Evolutionary conservation across 345 rosid genomes (phyloP), one percentile per base, ranked within the genome.

Genomic region (Barbarea vulgaris): DNA sequence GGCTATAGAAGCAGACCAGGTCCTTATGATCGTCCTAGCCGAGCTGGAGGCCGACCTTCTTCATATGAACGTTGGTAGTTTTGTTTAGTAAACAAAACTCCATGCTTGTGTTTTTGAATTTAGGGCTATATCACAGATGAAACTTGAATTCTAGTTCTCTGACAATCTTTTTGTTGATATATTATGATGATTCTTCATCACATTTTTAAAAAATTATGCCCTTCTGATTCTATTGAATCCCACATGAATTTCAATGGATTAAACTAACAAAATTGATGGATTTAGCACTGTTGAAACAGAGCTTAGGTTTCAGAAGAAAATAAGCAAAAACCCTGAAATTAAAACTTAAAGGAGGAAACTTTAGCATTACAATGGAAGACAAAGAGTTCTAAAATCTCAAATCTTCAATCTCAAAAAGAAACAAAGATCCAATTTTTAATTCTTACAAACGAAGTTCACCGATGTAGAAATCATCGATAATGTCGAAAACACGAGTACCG

Each of bases 391-490:
- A 4, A 30, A 50, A 54, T 54, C 71, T 42, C 37, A 42, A 19
- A 52, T 53, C 64, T 73, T 51, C 10, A 34, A 36, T 71, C 44
- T 1, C 3, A 58, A 22, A 12, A 12, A 70, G 48, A 47, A 48
- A 34, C 14, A 46, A 70, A 7, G 48, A 9, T 0, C 0, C 25
- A 1, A 4, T 34, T 63, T 12, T 8, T 22, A 7, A 7, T 18
- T 4, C 33, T 37, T 28, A 84, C 64, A 61, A 58, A 59, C 68
- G 79, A 52, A 93, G 85, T 64, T 89, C 81, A 24, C 91, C 96
- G 46, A 93, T 80, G 80, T 80, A 88, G 75, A 87, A 93, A 79
- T 93, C 96, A 1, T 86, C 98, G 11, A 91, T 85, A 89, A 88
- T 86, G 82, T 89, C 93, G 73, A 91, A 93, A 25, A 87, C 93